Base-by-base conservation (phyloP, 2,329 filamentous ascomycete species). In the Chrysoporthe puriensis region DNA sequence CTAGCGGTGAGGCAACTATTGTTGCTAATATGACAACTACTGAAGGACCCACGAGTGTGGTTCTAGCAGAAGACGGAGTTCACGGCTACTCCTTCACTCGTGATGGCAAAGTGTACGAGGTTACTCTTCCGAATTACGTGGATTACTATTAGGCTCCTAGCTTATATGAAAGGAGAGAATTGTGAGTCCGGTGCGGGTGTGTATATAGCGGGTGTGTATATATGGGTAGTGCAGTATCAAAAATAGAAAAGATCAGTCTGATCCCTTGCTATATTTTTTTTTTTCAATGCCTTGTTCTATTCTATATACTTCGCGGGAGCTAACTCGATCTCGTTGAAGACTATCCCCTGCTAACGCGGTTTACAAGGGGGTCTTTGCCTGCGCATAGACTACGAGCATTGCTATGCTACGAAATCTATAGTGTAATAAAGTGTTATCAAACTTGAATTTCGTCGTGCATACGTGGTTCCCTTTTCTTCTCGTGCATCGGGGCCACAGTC, bases 41-140 rank as follows among this genome's bases (percentile, higher is more conserved):
- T 32, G 48, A 44, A 26, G 64, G 64, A 7, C 64, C 64, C 42
- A 66, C 64, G 42, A 65, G 63, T 60, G 63, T 65, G 56, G n/a
- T 56, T 7, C 16, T 65, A 32, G 56, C 54, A 36, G 44, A 60
- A 14, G 63, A 65, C n/a, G 63, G 63, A 4, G 34, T 60, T 40
- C 56, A 59, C 16, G 56, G 56, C 18, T 59, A 59, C 36, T 18
- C 36, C 14, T 59, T 59, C 9, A 59, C 56, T 8, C 32, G 56
- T 16, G 56, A 59, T 40, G 56, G 56, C 36, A 18, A 42, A 5
- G 56, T 59, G 8, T 59, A 40, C 36, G 56, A 59, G 56, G 56
- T 59, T 8, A 59, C 36, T 40, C 56, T 59, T 42, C 56, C 56
- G 32, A 9, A 59, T 16, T 59, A 59, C 18, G 13, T 13, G 14